phyloP scores from a whole-genome alignment of 805 yeast genomes.

The Ogataea wickerhamii region DNA sequence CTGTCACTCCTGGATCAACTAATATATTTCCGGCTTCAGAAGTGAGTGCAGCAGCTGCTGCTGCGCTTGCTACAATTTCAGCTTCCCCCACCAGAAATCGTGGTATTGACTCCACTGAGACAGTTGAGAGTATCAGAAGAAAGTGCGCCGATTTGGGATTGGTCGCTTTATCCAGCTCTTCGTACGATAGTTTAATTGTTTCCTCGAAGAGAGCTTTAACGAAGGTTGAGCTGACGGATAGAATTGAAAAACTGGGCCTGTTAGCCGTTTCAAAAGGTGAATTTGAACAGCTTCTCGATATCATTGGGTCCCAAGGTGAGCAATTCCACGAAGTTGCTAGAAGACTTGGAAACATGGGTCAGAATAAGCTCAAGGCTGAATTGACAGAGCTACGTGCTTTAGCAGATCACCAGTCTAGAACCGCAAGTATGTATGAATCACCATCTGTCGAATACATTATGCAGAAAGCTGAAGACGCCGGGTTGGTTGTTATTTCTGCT shows the following conservation, averaged over 20 bases:
- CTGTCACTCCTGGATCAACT: neutral
- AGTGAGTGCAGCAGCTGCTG: slow-evolving; percentile 2
- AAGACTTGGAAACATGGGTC: slow-evolving; percentile 6
- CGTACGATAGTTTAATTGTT: slow-evolving; percentile 27
- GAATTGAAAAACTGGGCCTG: slow-evolving; percentile 26
- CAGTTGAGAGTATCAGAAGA: slow-evolving; percentile 23
- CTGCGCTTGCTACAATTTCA: slow-evolving; percentile 4
- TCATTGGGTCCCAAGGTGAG: slow-evolving; percentile 19
- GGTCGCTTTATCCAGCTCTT: slow-evolving; percentile 25
- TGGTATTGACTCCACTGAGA: slow-evolving; percentile 18
- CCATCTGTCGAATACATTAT: slow-evolving; percentile 29
- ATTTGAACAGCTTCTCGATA: slow-evolving; percentile 17
- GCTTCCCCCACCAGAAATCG: slow-evolving; percentile 15
- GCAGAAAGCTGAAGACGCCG: slow-evolving; percentile 20
- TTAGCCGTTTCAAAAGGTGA: slow-evolving; percentile 19
- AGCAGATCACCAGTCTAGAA: slow-evolving; percentile 20
- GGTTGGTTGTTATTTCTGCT: slow-evolving; percentile 1
- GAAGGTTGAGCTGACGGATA: slow-evolving; percentile 23
- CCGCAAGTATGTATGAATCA: slow-evolving; percentile 15
- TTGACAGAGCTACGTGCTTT: slow-evolving; percentile 26
- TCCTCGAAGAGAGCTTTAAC: slow-evolving; percentile 27
- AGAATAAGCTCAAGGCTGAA: slow-evolving; percentile 26
- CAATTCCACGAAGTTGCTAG: slow-evolving; percentile 13
- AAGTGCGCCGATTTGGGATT: slow-evolving; percentile 26
- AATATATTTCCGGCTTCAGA: neutral